A percentile compares a stretch with the other conserved stretches of the same genome.
Conservation (phyloP, 1,284 basidiomycete genomes). For the Wolfiporia cocos region DNA sequence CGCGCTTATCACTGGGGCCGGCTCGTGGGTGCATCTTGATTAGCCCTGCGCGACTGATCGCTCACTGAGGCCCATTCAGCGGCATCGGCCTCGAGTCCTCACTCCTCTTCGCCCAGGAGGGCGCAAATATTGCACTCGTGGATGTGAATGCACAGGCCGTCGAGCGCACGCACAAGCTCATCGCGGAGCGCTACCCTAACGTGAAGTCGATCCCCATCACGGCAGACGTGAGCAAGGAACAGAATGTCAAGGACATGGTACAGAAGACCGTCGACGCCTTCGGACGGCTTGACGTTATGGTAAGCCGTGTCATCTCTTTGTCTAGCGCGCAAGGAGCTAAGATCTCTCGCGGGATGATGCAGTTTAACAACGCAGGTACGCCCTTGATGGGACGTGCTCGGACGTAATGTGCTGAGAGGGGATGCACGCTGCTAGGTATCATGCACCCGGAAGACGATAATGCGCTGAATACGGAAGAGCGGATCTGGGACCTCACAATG, state of each 20-base stretch:
- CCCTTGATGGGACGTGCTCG: background rate
- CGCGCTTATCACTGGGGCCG: constrained; percentile 79
- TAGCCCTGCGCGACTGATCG: too few relatives aligned
- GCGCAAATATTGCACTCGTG: constrained; percentile 82
- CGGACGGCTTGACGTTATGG: constrained; percentile 90
- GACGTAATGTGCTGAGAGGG: background rate
- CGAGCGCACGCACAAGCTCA: constrained; percentile 61
- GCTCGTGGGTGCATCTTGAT: too few relatives aligned
- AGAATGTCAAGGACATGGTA: constrained; percentile 77
- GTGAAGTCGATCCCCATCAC: constrained; percentile 69
- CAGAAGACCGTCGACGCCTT: constrained; percentile 78
- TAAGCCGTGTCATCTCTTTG: constrained; percentile 33
- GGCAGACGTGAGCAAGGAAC: constrained; percentile 87
- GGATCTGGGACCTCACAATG: constrained; percentile 94
- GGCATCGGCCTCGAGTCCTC: constrained; percentile 94
- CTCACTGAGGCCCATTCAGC: constrained; percentile 30
- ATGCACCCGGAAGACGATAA: constrained; percentile 95
- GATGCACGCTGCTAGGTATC: constrained; percentile 50
- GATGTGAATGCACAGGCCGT: constrained; percentile 83
- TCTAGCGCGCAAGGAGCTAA: too few relatives aligned
- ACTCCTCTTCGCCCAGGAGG: constrained; percentile 89
- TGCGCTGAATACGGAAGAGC: constrained; percentile 92
- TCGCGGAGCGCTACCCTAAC: constrained; percentile 64
- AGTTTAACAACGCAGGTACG: constrained; percentile 88
- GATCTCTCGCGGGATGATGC: background rate